Conservation (phyloP, 495 filamentous ascomycete species). For the Parachaetomium inaequale region DNA sequence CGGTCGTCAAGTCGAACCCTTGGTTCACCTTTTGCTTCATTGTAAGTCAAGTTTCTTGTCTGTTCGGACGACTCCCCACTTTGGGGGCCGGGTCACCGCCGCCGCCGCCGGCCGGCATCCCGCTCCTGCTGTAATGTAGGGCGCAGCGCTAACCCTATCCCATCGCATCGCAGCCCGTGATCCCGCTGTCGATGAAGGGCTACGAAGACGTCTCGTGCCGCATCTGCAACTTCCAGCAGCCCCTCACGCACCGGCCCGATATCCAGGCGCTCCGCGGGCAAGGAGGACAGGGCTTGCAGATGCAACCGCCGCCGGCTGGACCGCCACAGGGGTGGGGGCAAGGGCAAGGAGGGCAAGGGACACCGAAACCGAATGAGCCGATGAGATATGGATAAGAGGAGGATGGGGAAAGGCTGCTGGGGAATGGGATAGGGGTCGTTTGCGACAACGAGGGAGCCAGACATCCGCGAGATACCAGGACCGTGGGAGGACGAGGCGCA, state of each 20-base stretch:
- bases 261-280: constrained; percentile 45
- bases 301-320: constrained; percentile 37
- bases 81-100: no score
- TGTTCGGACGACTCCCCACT: background rate
- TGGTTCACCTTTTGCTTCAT: constrained; percentile 61
- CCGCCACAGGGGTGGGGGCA: constrained; percentile 30
- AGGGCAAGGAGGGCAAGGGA: constrained; percentile 26
- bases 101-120: no score
- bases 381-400: constrained; percentile 36
- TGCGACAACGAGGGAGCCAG: background rate
- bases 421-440: background rate
- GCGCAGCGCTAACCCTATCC: background rate
- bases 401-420: background rate
- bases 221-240: constrained; percentile 56
- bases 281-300: constrained; percentile 39
- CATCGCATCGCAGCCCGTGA: constrained; percentile 41
- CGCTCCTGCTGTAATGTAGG: no score
- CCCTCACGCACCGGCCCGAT: constrained; percentile 50
- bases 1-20: constrained; percentile 50
- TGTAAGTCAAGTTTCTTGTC: constrained; percentile 30
- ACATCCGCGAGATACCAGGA: background rate
- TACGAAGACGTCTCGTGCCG: constrained; percentile 53
- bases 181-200: constrained; percentile 53
- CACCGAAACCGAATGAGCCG: constrained; percentile 29
- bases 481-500: background rate